These are phyloP conservation scores for Ceratocystis colombiana DNA, from an alignment of 2,329 filamentous ascomycete genomes.

Conservation along the genomic window DNA sequence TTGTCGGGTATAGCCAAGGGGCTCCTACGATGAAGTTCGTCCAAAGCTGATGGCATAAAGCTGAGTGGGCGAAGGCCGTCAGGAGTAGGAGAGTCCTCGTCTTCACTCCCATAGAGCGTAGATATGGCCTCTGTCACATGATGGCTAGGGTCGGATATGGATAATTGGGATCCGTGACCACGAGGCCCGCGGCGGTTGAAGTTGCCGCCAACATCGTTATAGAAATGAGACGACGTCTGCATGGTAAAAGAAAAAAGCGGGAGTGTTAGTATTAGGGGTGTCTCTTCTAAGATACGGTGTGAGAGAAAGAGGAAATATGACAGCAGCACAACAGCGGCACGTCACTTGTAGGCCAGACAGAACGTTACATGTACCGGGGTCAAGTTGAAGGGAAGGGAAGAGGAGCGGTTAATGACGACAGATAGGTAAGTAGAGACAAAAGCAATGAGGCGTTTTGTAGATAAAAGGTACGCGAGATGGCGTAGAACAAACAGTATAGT, in stretches of 20 bases:
- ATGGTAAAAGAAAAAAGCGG: constrained; percentile 25
- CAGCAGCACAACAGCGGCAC: no score
- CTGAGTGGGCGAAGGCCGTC: constrained; percentile 52
- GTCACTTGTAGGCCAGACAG: not conserved
- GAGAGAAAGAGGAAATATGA: not conserved
- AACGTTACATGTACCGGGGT: constrained; percentile 4
- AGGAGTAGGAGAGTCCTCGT: constrained; percentile 46
- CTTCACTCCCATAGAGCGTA: constrained; percentile 73
- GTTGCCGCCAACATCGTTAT: constrained; percentile 45
- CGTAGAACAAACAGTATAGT: no score
- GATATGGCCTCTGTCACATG: constrained; percentile 93
- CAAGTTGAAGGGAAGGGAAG: not conserved
- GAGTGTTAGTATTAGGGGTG: constrained; percentile 27
- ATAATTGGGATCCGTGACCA: constrained; percentile 49
- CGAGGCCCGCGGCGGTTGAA: constrained; percentile 44
- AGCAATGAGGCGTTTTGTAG: constrained; percentile 1
- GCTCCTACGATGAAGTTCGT: constrained; percentile 23
- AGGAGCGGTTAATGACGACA: no score
- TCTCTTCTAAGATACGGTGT: not conserved
- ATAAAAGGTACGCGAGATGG: not conserved
- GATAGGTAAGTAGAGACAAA: not conserved
- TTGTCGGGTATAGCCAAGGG: constrained; percentile 30
- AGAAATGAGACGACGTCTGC: constrained; percentile 50
- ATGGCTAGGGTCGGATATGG: constrained; percentile 78
- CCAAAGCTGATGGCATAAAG: constrained; percentile 43